Conservation (phyloP, 2,329 filamentous ascomycete species). For the Fusarium continuum region DNA sequence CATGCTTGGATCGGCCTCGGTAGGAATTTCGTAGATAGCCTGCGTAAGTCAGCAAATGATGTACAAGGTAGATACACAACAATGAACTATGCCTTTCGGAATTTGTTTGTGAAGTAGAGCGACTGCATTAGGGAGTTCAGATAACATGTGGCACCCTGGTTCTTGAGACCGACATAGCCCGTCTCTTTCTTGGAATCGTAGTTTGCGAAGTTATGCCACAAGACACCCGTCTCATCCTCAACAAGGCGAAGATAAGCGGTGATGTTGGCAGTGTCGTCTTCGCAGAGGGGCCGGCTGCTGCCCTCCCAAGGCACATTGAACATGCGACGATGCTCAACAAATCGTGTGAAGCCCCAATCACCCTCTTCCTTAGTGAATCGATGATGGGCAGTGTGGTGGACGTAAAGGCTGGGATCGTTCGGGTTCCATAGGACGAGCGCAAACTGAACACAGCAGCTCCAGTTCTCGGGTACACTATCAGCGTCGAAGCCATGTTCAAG, state of each 20-base stretch:
- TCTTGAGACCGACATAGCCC: conserved; percentile 94
- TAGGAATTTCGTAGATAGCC: conserved; percentile 98
- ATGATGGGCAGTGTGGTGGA: conserved; percentile 87
- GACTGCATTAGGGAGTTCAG: conserved; percentile 86
- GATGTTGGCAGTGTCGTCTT: conserved; percentile 80
- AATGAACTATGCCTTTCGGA: conserved; percentile 75
- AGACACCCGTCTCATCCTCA: conserved; percentile 85
- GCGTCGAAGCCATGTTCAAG: conserved; percentile 92
- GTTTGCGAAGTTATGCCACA: conserved; percentile 92
- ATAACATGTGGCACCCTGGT: conserved; percentile 94
- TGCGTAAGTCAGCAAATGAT: conserved; percentile 48
- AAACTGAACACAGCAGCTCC: conserved; percentile 97
- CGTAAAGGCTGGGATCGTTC: conserved; percentile 86
- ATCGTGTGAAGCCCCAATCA: conserved; percentile 99
- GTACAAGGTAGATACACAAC: not conserved
- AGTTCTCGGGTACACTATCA: conserved; percentile 81
- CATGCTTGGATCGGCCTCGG: conserved; percentile 81
- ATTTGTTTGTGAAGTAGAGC: conserved; percentile 88
- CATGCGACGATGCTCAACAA: conserved; percentile 86
- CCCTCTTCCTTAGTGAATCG: conserved; percentile 96
- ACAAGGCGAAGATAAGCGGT: conserved; percentile 85
- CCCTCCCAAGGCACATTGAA: conserved; percentile 83
- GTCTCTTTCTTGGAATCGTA: conserved; percentile 99
- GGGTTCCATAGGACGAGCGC: conserved; percentile 93
- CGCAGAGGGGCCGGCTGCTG: conserved; percentile 73